Evolutionary conservation across 345 rosid genomes (phyloP), one percentile per base, ranked within the genome.

Genomic region (Hibiscus trionum): DNA sequence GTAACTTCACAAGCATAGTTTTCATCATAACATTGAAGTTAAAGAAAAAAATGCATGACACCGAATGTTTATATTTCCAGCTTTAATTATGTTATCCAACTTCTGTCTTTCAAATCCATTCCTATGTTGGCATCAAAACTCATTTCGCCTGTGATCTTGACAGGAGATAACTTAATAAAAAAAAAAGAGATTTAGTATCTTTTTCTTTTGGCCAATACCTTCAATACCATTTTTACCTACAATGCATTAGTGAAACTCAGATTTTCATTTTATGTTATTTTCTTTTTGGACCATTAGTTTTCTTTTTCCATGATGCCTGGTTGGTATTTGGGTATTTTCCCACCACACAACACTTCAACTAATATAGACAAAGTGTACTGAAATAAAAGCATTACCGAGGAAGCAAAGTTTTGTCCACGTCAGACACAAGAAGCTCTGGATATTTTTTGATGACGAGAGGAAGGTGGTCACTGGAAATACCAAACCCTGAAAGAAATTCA

Each of bases 341-440:
- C 39, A 26, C 24, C 58, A 26, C 15, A 47, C 7, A 67, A 27
- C 39, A 50, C 24, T 19, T 46, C 42, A 67, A 47, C 15, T 6
- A 66, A 66, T 35, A 31, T 7, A 29, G 44, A 53, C 44, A 0
- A 3, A n/a, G 11, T 55, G 44, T 17, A 35, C 35, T 42, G 31
- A 14, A 12, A 42, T 8, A 63, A 66, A 73, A 76, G 50, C 73
- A 68, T 71, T 88, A 93, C 98, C 98, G 85, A 72, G 97, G 96
- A 80, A 80, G 82, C 55, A 90, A 15, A 29, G 96, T 84, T 74
- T 78, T 71, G 63, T 86, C 83, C 15, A 87, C 62, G 39, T 94
- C 87, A 31, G 85, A 87, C 42, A 90, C 83, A 65, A 94, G 91
- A 81, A 94, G 78, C 74, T 90, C 96, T 0, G 98, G 98, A 59